These are phyloP conservation scores for Arachis hypogaea DNA, from an alignment of 306 rosid species.

Conservation along the genomic window DNA sequence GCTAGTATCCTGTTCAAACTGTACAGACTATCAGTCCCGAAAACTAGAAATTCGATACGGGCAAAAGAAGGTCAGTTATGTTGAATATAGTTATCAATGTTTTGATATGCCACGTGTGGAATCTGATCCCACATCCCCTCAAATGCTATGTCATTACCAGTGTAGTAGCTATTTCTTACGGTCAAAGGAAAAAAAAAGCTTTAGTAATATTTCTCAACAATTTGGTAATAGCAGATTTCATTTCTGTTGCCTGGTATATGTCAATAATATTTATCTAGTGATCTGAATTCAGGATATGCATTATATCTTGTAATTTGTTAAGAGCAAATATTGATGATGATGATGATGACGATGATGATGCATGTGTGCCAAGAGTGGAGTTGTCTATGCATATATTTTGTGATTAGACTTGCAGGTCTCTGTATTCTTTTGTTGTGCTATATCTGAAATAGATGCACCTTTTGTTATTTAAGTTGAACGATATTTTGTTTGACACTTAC, in stretches of 20 bases:
- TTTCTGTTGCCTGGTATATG: not conserved
- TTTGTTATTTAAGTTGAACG: not conserved
- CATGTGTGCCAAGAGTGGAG: not conserved
- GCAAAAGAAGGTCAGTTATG: constrained; percentile 79
- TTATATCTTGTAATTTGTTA: constrained; percentile 11
- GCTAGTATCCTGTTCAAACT: constrained; percentile 93
- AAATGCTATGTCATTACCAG: too few species aligned
- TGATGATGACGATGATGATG: not conserved
- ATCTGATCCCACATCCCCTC: too few species aligned
- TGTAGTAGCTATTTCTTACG: too few species aligned
- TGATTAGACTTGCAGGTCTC: constrained; percentile 1
- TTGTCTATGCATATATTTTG: constrained; percentile 3
- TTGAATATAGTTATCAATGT: constrained; percentile 6
- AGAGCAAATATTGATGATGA: not conserved
- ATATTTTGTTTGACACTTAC: not conserved
- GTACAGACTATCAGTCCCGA: constrained; percentile 95
- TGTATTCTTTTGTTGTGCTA: not conserved
- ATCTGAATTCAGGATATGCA: constrained; percentile 15
- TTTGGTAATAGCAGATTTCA: constrained; percentile 2
- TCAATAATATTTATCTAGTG: not conserved
- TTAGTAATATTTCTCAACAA: constrained; percentile 1
- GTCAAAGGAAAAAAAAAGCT: not conserved
- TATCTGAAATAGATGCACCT: not conserved
- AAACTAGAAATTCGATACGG: constrained; percentile 88
- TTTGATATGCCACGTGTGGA: too few species aligned